Base-by-base conservation (phyloP, 306 rosid species). In the Prinsepia uniflora region DNA sequence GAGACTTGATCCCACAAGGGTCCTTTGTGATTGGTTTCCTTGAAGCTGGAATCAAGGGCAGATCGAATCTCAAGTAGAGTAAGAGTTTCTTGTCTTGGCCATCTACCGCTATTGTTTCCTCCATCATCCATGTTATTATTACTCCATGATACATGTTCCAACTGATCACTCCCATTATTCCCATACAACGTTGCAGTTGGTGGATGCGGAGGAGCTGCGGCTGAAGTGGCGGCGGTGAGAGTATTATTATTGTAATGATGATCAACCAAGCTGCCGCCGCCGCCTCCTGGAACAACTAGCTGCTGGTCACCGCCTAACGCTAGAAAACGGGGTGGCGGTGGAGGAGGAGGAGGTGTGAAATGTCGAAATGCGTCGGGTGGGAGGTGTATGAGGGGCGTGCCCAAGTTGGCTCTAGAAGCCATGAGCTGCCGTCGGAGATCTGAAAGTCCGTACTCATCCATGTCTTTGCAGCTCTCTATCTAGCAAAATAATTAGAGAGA, bases 41-140 rank as follows among this genome's bases (percentile, higher is more conserved):
- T 90, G 84, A 90, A 90, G 81, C 81, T 87, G 65, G 90, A 81
- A 90, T 87, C 90, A 70, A 90, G 94, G 45, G 84, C 84, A 77
- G 96, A 90, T 90, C 96, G 87, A 89, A 90, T 88, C 83, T 90
- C 96, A 0, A 90, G 85, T 72, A 90, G 96, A 3, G 85, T 83
- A 39, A 90, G 94, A 24, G 94, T 90, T 73, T 90, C 96, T 62
- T 90, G 96, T 66, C 94, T 82, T 0, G 96, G 96, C 96, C 96
- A 90, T 55, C 96, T 72, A 34, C 84, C 76, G 75, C 65, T 90
- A 3, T 53, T 69, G 2, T 39, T 8, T 8, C 72, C 85, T 47
- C 82, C 72, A 65, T 83, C 91, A 74, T 74, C 79, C 14, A 49
- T 6, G 14, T 65, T 65, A n/a, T 22, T 58, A 20, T 53, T 69